Percentiles rank a stretch among this genome's conserved stretches.
Evolutionary conservation across 148 eudicot species (phyloP).

Genomic region (Drosera capensis): DNA sequence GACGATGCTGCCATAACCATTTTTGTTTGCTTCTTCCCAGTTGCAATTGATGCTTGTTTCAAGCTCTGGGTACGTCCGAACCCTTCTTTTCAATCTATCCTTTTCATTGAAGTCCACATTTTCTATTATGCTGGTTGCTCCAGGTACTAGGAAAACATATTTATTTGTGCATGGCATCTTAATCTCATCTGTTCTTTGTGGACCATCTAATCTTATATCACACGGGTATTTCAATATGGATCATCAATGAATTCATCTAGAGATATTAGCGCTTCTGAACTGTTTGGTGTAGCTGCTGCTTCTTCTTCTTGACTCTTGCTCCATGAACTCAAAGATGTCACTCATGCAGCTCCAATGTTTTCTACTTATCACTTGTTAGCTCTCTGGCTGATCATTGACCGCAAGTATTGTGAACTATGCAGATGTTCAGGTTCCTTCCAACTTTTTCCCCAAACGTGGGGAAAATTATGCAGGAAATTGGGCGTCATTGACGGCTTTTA

Average conservation of each 20-base stretch:
- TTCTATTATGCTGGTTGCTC: too few relatives aligned
- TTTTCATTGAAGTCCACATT: too few relatives aligned
- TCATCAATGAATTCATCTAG: not conserved
- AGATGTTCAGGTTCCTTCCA: conserved; percentile 90
- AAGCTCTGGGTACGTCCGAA: conserved; percentile 85
- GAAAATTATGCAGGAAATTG: conserved; percentile 67
- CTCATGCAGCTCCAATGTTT: too few relatives aligned
- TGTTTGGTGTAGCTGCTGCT: too few relatives aligned
- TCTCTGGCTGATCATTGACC: not conserved
- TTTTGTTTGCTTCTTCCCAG: conserved; percentile 77
- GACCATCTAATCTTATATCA: not conserved
- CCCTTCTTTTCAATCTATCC: too few relatives aligned
- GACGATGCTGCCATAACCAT: conserved; percentile 64
- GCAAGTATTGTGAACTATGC: conserved; percentile 11
- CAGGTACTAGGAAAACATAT: too few relatives aligned
- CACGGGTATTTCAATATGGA: not conserved
- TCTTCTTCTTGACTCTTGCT: too few relatives aligned
- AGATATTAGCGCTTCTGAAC: too few relatives aligned
- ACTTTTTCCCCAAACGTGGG: conserved; percentile 65
- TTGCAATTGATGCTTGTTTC: conserved; percentile 72
- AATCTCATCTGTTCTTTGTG: not conserved
- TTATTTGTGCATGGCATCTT: not conserved
- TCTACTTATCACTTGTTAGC: too few relatives aligned
- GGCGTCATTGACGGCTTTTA: conserved; percentile 34
- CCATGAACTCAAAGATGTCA: too few relatives aligned